phyloP scores from a whole-genome alignment of 169 alveolate genomes.

The Plasmodium vinckei region DNA sequence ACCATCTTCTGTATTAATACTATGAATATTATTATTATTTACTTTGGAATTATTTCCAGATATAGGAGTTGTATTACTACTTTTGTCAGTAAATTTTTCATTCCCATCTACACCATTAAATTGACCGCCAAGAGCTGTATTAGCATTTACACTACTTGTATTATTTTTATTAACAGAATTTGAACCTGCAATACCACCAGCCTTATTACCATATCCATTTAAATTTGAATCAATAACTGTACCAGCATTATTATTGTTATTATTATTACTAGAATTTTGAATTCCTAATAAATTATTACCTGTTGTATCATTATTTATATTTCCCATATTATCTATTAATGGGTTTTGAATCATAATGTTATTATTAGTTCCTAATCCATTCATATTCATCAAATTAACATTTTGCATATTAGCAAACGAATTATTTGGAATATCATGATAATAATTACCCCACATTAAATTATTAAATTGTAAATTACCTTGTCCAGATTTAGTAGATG shows the following conservation, averaged over 20 bases:
- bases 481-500: constrained; percentile 54
- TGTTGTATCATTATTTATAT: constrained; percentile 7
- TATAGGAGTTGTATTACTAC: not conserved
- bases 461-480: constrained; percentile 27
- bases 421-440: constrained; percentile 38
- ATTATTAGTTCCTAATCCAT: constrained; percentile 16
- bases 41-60: not conserved
- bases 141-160: no score
- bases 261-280: constrained; percentile 1
- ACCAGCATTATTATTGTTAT: not conserved
- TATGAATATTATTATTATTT: not conserved
- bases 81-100: constrained; percentile 7
- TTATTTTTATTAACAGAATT: no score
- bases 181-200: no score
- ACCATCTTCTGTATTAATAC: not conserved
- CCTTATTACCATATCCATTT: not conserved
- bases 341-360: constrained; percentile 31
- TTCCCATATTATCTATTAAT: constrained; percentile 5
- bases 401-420: not conserved
- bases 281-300: constrained; percentile 14
- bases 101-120: not conserved
- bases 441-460: constrained; percentile 70
- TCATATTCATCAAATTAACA: constrained; percentile 12
- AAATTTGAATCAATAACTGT: not conserved
- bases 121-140: no score